Percentiles rank a stretch among this genome's conserved stretches.
Evolutionary conservation across 129 eudicot species (phyloP).

Genomic region (Daucus carota): DNA sequence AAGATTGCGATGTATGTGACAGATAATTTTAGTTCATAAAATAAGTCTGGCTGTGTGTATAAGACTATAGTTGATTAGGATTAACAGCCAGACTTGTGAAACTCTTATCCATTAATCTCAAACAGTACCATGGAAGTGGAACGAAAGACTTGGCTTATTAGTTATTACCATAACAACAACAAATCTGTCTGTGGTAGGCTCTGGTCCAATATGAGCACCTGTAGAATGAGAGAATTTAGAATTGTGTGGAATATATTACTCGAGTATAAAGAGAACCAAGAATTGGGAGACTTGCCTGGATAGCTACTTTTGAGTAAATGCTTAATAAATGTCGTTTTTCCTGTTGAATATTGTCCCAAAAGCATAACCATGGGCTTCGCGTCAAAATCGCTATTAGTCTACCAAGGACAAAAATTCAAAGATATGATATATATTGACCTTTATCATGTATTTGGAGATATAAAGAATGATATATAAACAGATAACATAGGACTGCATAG

Average conservation of each 20-base stretch:
- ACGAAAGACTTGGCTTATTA: slow-evolving; percentile 14
- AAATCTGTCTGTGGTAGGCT: slow-evolving; percentile 96
- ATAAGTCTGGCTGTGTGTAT: neutral
- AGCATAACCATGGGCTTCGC: slow-evolving; percentile 99
- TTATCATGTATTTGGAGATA: neutral
- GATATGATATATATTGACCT: slow-evolving; percentile 5
- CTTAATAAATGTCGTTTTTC: slow-evolving; percentile 88
- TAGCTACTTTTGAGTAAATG: slow-evolving; percentile 76
- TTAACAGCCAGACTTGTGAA: neutral
- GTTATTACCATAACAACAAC: slow-evolving; percentile 80
- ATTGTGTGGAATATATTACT: neutral
- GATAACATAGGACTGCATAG: neutral
- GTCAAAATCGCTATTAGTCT: slow-evolving; percentile 95
- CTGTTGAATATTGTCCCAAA: slow-evolving; percentile 97
- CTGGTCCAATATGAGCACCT: slow-evolving; percentile 99
- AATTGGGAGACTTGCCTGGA: slow-evolving; percentile 47
- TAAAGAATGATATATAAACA: neutral
- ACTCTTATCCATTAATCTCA: neutral
- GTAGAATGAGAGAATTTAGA: slow-evolving; percentile 6
- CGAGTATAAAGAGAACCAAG: neutral
- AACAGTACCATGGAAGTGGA: neutral
- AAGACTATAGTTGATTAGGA: neutral
- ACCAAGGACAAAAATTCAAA: slow-evolving; percentile 22
- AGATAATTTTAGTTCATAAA: neutral
- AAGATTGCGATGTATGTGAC: neutral